Evolutionary conservation across 192 early-diverging fungal species (phyloP).

Genomic region (Coemansia sp.): DNA sequence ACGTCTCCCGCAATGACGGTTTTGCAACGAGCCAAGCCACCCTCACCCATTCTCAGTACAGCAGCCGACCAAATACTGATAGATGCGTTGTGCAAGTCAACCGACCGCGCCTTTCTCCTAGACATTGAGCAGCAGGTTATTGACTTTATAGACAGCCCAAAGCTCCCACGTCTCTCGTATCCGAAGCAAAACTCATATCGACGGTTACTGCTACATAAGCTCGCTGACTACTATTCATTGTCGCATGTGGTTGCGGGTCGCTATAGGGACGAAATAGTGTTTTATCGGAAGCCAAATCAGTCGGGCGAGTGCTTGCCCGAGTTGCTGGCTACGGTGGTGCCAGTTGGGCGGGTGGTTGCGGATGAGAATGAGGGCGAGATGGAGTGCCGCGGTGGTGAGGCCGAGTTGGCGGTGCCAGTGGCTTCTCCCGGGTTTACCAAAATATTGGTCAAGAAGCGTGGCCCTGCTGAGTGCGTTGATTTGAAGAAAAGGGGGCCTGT

Average conservation of each 20-base stretch:
- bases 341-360: background rate
- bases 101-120: slow-evolving; percentile 21
- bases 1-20: background rate
- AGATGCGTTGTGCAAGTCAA: slow-evolving; percentile 6
- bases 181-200: slow-evolving; percentile 33
- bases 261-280: slow-evolving; percentile 20
- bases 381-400: background rate
- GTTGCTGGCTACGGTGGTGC: background rate
- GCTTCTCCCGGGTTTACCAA: slow-evolving; percentile 11
- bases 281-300: slow-evolving; percentile 13
- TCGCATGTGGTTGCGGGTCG: slow-evolving; percentile 25
- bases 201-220: slow-evolving; percentile 22
- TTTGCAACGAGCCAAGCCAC: background rate
- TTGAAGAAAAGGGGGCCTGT: background rate
- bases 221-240: slow-evolving; percentile 24
- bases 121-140: slow-evolving; percentile 6
- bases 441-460: slow-evolving; percentile 16
- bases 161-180: slow-evolving; percentile 4
- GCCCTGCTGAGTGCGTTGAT: background rate
- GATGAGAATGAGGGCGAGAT: background rate
- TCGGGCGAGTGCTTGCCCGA: background rate
- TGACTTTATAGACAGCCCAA: slow-evolving; percentile 11
- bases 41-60: background rate
- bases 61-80: slow-evolving; percentile 13
- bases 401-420: background rate